Evolutionary conservation across 805 yeast genomes (phyloP), one percentile per base, ranked within the genome.

Genomic region (Myxozyma sirexii): DNA sequence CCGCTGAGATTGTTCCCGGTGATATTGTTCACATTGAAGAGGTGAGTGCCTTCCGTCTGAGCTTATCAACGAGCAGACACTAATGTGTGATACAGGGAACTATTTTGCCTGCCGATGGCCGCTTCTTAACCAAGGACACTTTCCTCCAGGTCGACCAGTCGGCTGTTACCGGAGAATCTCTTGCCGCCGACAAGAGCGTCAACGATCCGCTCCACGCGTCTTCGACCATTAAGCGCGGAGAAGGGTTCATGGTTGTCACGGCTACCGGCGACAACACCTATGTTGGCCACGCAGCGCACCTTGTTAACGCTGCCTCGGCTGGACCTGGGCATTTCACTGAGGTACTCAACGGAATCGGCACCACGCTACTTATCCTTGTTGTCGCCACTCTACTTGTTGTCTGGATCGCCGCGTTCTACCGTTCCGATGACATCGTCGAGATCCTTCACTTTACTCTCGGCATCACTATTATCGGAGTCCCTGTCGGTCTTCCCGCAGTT

Each of bases 401-500:
- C 75, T 91, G 97, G 97, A 81, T 82, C 74, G 91, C 97, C 76
- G 82, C 89, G 76, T 90, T 91, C 92, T 91, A 91, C 87, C 85
- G 97, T 82, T 83, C 96, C 71, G 85, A 84, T 76, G 83, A 80
- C 76, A 90, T 91, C 76, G 97, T 91, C 73, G 80, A 85, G 71
- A 88, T 91, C 80, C 83, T 91, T 77, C 84, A 96, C 82, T 88
- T 85, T 87, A 87, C 96, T 71, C 81, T 91, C 76, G 97, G 96
- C 71, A 90, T 91, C 78, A 91, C 97, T 81, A 90, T 91, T 79
- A 87, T 91, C 72, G 97, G 97, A 87, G 97, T 91, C 71, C 97
- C 97, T 77, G 97, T 91, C 70, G 97, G 97, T 88, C 85, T 91
- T 76, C 97, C 97, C 78, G 97, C 96, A 77, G 97, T 91, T 75